Conservation (phyloP, 805 yeast genomes). For the Ogataea methylovora region DNA sequence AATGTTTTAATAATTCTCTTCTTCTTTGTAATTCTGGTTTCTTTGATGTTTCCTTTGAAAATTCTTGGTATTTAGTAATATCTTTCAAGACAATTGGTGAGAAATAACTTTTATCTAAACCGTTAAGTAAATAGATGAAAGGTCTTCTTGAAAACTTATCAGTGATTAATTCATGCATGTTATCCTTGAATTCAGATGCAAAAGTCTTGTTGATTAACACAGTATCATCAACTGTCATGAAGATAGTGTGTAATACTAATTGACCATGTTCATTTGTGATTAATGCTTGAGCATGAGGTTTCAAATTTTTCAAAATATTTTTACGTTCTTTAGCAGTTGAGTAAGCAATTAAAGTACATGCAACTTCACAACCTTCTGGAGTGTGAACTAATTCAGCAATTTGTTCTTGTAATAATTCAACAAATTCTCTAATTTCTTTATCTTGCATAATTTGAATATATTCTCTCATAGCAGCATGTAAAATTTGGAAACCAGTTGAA, state of each 20-base stretch:
- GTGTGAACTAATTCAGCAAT: slow-evolving; percentile 94
- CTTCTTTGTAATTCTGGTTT: slow-evolving; percentile 77
- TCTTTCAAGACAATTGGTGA: slow-evolving; percentile 59
- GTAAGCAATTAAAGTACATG: slow-evolving; percentile 67
- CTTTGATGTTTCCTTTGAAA: slow-evolving; percentile 68
- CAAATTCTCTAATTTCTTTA: slow-evolving; percentile 68
- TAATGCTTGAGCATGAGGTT: slow-evolving; percentile 67
- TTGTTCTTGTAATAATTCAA: slow-evolving; percentile 79
- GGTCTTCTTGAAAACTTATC: slow-evolving; percentile 87
- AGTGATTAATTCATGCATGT: slow-evolving; percentile 46
- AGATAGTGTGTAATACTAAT: slow-evolving; percentile 65
- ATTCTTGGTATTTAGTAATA: slow-evolving; percentile 49
- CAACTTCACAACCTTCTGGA: slow-evolving; percentile 89
- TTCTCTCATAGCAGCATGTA: slow-evolving; percentile 95
- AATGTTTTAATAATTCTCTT: slow-evolving; percentile 54
- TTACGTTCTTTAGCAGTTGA: slow-evolving; percentile 94
- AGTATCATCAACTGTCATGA: slow-evolving; percentile 91
- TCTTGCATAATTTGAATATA: slow-evolving; percentile 66
- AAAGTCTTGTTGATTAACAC: slow-evolving; percentile 73
- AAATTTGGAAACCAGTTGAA: slow-evolving; percentile 89
- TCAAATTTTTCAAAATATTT: slow-evolving; percentile 60
- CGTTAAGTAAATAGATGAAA: slow-evolving; percentile 69
- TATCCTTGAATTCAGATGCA: slow-evolving; percentile 45
- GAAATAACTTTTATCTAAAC: slow-evolving; percentile 76
- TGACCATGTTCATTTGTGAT: slow-evolving; percentile 85